phyloP scores from a whole-genome alignment of 495 filamentous ascomycete species.

The Filosporella fistucella region DNA sequence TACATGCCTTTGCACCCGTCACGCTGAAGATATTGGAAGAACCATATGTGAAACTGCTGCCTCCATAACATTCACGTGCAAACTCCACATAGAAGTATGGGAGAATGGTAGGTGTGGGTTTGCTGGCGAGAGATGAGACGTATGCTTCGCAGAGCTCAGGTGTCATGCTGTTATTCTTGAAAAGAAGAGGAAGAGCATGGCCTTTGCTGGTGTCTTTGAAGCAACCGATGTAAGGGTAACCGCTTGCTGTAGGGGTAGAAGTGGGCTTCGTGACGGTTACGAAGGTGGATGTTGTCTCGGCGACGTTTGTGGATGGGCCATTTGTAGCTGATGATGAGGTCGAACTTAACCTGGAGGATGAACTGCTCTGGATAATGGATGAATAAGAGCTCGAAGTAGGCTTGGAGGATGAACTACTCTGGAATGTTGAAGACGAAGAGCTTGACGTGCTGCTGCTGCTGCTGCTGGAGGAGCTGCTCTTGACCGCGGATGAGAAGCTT shows the following conservation, averaged over 20 bases:
- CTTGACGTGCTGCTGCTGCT: not conserved
- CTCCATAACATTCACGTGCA: conserved; percentile 25
- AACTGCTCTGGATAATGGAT: not conserved
- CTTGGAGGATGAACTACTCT: conserved; percentile 1
- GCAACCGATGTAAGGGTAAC: conserved; percentile 13
- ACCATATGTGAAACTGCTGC: conserved; percentile 14
- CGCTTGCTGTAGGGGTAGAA: conserved; percentile 10
- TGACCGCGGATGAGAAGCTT: not conserved
- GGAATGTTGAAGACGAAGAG: not conserved
- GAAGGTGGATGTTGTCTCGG: conserved; percentile 1
- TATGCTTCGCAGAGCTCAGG: conserved; percentile 22
- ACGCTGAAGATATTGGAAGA: conserved; percentile 16
- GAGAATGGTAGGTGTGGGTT: conserved; percentile 15
- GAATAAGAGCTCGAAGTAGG: not conserved
- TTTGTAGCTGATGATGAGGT: not conserved
- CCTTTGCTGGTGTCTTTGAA: conserved; percentile 8
- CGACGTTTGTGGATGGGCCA: not conserved
- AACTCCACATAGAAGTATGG: conserved; percentile 25
- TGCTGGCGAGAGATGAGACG: conserved; percentile 17
- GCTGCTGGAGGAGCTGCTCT: not conserved
- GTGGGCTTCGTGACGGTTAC: conserved; percentile 3
- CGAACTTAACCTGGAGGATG: not conserved
- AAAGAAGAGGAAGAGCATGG: conserved; percentile 21
- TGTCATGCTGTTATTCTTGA: conserved; percentile 20
- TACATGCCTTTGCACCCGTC: conserved; percentile 21